A percentile compares a stretch with the other conserved stretches of the same genome.
These are phyloP conservation scores for Abortiporus biennis DNA, from an alignment of 1,284 basidiomycete genomes.

Conservation along the genomic window DNA sequence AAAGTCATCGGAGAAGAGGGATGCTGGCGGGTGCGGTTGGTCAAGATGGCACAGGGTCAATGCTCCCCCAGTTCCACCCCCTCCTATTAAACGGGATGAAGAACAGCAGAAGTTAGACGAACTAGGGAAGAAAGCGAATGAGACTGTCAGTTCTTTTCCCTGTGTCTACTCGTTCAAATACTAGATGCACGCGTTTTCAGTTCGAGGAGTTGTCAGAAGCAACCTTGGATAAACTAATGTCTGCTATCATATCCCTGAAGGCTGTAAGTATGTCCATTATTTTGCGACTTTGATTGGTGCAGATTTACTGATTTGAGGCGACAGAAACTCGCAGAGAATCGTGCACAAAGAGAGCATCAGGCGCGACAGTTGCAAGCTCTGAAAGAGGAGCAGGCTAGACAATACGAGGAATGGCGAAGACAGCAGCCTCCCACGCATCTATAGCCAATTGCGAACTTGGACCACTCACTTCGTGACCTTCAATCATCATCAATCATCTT, in stretches of 20 bases:
- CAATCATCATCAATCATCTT: too few relatives aligned
- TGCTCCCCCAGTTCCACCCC: too few relatives aligned
- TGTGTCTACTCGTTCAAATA: too few relatives aligned
- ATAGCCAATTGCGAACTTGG: too few relatives aligned
- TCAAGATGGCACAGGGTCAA: too few relatives aligned
- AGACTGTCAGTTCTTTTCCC: constrained; percentile 37
- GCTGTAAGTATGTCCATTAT: constrained; percentile 33
- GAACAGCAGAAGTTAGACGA: constrained; percentile 37
- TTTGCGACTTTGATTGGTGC: too few relatives aligned
- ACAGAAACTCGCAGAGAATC: constrained; percentile 61
- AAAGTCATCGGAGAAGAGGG: too few relatives aligned
- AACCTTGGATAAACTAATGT: constrained; percentile 59
- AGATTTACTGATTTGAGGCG: too few relatives aligned
- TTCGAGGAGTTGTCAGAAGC: constrained; percentile 61
- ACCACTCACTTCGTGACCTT: too few relatives aligned
- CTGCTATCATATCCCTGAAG: constrained; percentile 52
- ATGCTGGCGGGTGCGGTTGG: too few relatives aligned
- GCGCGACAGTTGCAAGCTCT: constrained; percentile 21
- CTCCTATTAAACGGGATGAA: constrained; percentile 12
- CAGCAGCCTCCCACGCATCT: constrained; percentile 10
- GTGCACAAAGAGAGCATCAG: constrained; percentile 45
- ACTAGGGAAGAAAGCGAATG: constrained; percentile 45
- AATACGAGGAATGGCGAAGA: constrained; percentile 29
- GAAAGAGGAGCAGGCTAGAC: constrained; percentile 27
- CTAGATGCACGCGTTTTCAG: constrained; percentile 33